Base-by-base conservation (phyloP, 2,329 filamentous ascomycete species). In the Taxawa tesnikishii region DNA sequence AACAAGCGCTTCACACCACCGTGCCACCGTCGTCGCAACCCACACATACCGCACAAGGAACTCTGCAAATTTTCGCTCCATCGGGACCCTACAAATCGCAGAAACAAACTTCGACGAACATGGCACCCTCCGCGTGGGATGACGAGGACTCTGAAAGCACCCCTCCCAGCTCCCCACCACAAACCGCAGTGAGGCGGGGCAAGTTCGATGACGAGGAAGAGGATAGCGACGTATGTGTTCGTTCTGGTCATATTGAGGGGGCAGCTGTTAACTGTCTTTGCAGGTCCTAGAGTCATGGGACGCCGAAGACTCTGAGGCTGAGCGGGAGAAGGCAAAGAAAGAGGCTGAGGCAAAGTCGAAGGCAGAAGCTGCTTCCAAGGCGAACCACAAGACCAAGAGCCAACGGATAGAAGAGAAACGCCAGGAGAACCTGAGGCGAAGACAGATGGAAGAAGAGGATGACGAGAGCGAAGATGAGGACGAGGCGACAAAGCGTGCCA, bases 201-300 rank as follows among this genome's bases (percentile, higher is more conserved):
- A 84, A 90, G 64, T 94, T 94, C 52, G 85, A 90, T 47, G 88
- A 96, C 47, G 88, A 96, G 56, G 87, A 94, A 59, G 79, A 69
- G 34, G 87, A 88, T 70, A 47, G 65, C 19, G n/a, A 23, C n/a
- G n/a, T 3, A 23, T 23, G 8, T 23, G 19, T n/a, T n/a, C n/a
- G n/a, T n/a, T n/a, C n/a, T n/a, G n/a, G n/a, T n/a, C n/a, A n/a
- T n/a, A n/a, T 2, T 23, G 19, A 23, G 2, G 3, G 19, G n/a
- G 19, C 19, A 23, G 19, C 8, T 2, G 8, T 51, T 38, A 43
- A 40, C 43, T 34, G 68, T 55, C 44, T 23, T 8, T 23, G 8
- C n/a, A 94, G 79, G 83, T 96, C 36, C 73, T 94, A 51, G 90
- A 98, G 38, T 88, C 83, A 19, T 98, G 90, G 90, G 87, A 96